Evolutionary conservation across 176 grass and related monocot genomes (phyloP).

Genomic region (Raddia distichophylla): DNA sequence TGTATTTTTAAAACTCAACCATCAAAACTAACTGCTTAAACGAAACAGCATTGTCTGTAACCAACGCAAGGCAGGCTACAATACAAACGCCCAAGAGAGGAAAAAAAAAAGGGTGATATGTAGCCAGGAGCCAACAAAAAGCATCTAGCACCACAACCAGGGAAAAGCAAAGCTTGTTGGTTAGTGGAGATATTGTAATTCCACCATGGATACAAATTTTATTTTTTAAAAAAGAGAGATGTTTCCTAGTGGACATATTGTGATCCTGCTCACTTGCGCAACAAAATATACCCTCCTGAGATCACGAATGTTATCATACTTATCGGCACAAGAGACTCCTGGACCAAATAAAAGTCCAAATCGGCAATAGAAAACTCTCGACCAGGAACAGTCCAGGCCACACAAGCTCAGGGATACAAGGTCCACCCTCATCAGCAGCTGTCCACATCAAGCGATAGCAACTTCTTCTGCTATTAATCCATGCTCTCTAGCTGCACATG

Average conservation of each 20-base stretch:
- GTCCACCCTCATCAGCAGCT: constrained; percentile 15
- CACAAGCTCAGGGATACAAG: constrained; percentile 26
- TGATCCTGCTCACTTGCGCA: neutral
- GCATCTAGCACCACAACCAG: constrained; percentile 4
- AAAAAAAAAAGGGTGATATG: neutral
- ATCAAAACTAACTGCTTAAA: neutral
- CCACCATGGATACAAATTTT: neutral
- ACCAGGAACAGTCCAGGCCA: constrained; percentile 31
- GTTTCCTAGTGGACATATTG: constrained; percentile 34
- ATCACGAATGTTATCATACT: constrained; percentile 11
- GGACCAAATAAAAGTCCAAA: constrained; percentile 34
- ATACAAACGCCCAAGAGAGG: too few relatives aligned
- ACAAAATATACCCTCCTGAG: neutral
- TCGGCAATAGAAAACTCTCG: constrained; percentile 25
- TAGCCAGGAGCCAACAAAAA: constrained; percentile 11
- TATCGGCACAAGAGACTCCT: constrained; percentile 29
- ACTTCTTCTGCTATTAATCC: constrained; percentile 36
- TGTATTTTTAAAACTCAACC: neutral
- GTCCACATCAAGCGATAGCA: constrained; percentile 34
- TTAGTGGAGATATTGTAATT: constrained; percentile 32
- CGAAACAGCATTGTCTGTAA: neutral
- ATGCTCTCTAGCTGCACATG: constrained; percentile 5
- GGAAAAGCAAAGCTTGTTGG: constrained; percentile 8
- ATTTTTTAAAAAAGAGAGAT: neutral
- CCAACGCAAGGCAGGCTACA: too few relatives aligned